Evolutionary conservation across 1,284 basidiomycete species (phyloP).

Genomic region (Leccinum variabile): DNA sequence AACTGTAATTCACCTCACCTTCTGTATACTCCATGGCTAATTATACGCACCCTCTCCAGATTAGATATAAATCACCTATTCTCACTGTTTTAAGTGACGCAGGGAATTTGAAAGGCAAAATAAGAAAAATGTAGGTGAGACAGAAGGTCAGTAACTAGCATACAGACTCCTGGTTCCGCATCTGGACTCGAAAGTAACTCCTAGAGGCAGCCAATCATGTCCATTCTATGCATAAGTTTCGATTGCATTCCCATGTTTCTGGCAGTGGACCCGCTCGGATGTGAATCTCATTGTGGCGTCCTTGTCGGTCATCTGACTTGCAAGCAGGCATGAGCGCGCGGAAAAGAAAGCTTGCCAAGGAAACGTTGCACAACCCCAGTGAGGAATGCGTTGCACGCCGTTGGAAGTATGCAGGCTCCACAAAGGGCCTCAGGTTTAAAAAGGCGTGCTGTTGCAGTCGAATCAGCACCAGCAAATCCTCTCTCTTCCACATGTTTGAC

Average conservation of each 20-base stretch:
- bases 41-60: neutral
- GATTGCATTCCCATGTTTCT: constrained; percentile 5
- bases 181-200: neutral
- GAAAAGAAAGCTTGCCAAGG: neutral
- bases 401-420: neutral
- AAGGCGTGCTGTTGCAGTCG: neutral
- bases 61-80: neutral
- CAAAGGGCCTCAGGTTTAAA: constrained; percentile 8
- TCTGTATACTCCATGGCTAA: neutral
- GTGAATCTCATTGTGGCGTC: neutral
- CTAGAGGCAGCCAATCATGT: neutral
- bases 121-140: neutral
- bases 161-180: neutral
- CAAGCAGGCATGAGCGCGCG: neutral
- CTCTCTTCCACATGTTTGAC: constrained; percentile 14
- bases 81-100: neutral
- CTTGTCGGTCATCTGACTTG: neutral
- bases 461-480: neutral
- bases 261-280: neutral
- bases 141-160: neutral
- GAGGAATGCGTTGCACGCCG: neutral
- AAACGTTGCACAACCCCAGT: neutral
- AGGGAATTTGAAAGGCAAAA: neutral
- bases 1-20: neutral
- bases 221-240: neutral